Evolutionary conservation across 2,329 filamentous ascomycete genomes (phyloP), one percentile per base, ranked within the genome.

Genomic region (Drechslerella stenobrocha): DNA sequence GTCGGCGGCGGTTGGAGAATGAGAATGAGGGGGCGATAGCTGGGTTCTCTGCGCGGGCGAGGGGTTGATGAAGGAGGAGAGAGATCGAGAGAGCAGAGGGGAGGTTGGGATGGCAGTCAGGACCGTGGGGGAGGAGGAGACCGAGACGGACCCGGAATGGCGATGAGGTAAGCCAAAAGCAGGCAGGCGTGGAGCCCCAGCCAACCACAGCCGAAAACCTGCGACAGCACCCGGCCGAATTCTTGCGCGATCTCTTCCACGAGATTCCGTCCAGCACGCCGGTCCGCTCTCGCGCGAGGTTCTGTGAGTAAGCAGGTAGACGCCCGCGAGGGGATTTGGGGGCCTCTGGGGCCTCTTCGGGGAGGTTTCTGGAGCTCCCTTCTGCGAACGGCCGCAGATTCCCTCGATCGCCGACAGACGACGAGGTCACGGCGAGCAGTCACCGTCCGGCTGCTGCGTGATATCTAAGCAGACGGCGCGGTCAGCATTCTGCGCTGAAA

Each of bases 91-190:
- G 8, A 15, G n/a, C 18, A 52, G 34, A 52, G 51, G 30, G 44
- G 51, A 23, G 20, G 11, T 28, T 28, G 44, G 32, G 50, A 24
- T 24, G 53, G 28, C 47, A 20, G 26, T 22, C 6, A 30, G 15
- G 8, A 47, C n/a, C 44, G 60, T 44, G 37, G 59, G 48, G 24
- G 59, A 34, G 44, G 28, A 13, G 18, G 44, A 9, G 37, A 42
- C 37, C 18, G 37, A 42, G 18, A 32, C 42, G 53, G 24, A 45
- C 37, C n/a, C 24, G 53, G 61, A 55, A 60, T 56, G 48, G 61
- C 55, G 61, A 67, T 67, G 61, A 67, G 61, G 61, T 67, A 67
- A 67, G 61, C 61, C 55, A 48, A 37, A 67, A 42, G 40, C 52
- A 37, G 60, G 51, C 30, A 34, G 46, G 40, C 15, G 13, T 5